Base-by-base conservation (phyloP, 306 rosid species). In the Cicer pinnatifidum region DNA sequence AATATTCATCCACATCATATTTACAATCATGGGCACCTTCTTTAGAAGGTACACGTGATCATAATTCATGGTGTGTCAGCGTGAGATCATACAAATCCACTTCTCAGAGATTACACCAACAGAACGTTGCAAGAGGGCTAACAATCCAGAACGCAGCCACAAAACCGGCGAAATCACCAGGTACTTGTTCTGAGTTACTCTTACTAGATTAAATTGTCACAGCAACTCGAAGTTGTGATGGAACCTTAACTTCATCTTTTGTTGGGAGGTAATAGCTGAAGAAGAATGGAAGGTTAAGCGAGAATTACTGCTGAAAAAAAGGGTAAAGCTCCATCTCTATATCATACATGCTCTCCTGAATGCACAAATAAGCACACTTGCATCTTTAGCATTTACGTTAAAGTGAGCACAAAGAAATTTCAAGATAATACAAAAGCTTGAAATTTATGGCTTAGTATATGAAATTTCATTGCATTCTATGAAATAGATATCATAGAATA, bases 201-300 rank as follows among this genome's bases (percentile, higher is more conserved):
- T 59, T 61, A 3, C 12, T 17, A 1, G 12, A 58, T 57, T 40
- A 6, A 23, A 56, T 58, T 66, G 50, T n/a, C 40, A 2, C 62
- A 53, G 17, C 56, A 77, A 28, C 64, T 73, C 37, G 37, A 78
- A 66, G 61, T 67, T 11, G 37, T 12, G 44, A 58, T 72, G 65
- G 79, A 82, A 50, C 40, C 54, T 45, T 62, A 60, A 64, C 38
- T 23, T 82, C 38, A 79, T 45, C 44, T 47, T 39, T 77, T 57
- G 67, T 48, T 82, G 81, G 80, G 91, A 64, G 88, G 69, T 81
- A 11, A 80, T 83, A 94, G 99, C 97, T 80, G 99, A 94, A 85
- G 96, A 94, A 85, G 99, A 94, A 0, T 94, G 99, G 99, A 94
- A 91, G 85, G 57, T 81, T 77, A 94, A 94, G 86, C 79, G 99